Conservation (phyloP, 495 filamentous ascomycete species). For the Penicillium maclennaniae region DNA sequence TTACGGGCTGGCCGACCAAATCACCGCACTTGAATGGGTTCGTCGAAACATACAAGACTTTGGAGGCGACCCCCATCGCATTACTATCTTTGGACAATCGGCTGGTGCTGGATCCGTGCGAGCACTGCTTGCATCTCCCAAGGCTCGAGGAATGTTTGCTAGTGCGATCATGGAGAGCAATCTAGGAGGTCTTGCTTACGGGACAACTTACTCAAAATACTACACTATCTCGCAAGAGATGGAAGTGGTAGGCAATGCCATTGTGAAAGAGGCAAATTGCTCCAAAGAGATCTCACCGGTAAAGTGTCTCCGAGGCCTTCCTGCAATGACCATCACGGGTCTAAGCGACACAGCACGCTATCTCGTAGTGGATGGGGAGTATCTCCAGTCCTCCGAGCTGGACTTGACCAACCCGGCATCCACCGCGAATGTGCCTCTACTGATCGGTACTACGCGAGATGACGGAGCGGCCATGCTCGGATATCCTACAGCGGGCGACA, state of each 20-base stretch:
- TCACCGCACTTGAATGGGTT: conserved; percentile 35
- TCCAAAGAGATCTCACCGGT: conserved; percentile 22
- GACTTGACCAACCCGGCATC: conserved; percentile 6
- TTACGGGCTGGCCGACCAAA: conserved; percentile 38
- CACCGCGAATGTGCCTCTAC: conserved; percentile 17
- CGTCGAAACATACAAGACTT: conserved; percentile 32
- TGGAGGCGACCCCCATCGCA: conserved; percentile 48
- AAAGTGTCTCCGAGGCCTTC: conserved; percentile 42
- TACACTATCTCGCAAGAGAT: conserved; percentile 37
- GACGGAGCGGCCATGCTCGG: conserved; percentile 25
- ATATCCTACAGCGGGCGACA: conserved; percentile 13
- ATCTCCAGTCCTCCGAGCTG: conserved; percentile 11
- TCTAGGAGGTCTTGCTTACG: conserved; percentile 45
- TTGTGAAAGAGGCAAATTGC: conserved; percentile 34
- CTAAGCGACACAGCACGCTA: conserved; percentile 16
- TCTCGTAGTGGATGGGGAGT: conserved; percentile 21
- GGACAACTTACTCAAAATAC: conserved; percentile 47
- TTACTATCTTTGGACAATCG: conserved; percentile 54
- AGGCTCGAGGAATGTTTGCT: conserved; percentile 38
- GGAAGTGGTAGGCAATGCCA: conserved; percentile 18
- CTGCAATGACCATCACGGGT: conserved; percentile 27
- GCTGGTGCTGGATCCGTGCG: conserved; percentile 47
- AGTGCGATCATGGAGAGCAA: conserved; percentile 43
- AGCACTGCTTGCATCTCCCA: conserved; percentile 24
- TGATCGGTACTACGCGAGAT: conserved; percentile 22